phyloP scores from a whole-genome alignment of 768 basidiomycete genomes.

The Tricholoma matsutake region DNA sequence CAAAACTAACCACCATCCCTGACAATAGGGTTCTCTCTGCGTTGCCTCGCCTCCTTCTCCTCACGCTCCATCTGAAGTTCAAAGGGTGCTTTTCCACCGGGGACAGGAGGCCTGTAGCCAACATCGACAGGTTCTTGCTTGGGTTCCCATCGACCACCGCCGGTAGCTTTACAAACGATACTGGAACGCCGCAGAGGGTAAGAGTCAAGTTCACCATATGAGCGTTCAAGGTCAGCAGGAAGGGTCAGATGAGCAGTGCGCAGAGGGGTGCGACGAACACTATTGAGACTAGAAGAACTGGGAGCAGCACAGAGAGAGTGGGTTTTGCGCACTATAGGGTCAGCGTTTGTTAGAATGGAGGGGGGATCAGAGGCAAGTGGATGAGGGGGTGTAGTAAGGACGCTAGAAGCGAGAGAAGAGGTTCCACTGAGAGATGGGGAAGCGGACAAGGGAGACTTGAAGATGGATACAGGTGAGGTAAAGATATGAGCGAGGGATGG shows the following conservation, averaged over 20 bases:
- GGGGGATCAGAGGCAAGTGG: conserved; percentile 23
- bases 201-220: conserved; percentile 67
- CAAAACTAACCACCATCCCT: conserved; percentile 41
- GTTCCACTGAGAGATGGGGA: conserved; percentile 31
- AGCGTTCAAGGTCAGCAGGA: conserved; percentile 41
- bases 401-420: conserved; percentile 30
- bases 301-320: conserved; percentile 29
- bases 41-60: conserved; percentile 48
- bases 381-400: conserved; percentile 7
- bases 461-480: conserved; percentile 38
- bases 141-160: conserved; percentile 80
- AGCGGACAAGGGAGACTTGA: conserved; percentile 33
- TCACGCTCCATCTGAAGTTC: conserved; percentile 70
- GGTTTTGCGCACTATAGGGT: conserved; percentile 26
- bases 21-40: conserved; percentile 61
- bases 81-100: conserved; percentile 63
- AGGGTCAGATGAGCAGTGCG: conserved; percentile 35
- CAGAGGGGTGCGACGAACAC: conserved; percentile 27
- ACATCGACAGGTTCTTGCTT: conserved; percentile 45
- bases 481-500: conserved; percentile 33
- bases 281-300: conserved; percentile 34
- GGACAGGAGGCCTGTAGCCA: conserved; percentile 55
- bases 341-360: conserved; percentile 19
- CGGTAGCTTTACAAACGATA: conserved; percentile 72
- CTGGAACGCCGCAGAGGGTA: conserved; percentile 70